Conservation (phyloP, 1,284 basidiomycete species). For the Leccinum griseonigrum region DNA sequence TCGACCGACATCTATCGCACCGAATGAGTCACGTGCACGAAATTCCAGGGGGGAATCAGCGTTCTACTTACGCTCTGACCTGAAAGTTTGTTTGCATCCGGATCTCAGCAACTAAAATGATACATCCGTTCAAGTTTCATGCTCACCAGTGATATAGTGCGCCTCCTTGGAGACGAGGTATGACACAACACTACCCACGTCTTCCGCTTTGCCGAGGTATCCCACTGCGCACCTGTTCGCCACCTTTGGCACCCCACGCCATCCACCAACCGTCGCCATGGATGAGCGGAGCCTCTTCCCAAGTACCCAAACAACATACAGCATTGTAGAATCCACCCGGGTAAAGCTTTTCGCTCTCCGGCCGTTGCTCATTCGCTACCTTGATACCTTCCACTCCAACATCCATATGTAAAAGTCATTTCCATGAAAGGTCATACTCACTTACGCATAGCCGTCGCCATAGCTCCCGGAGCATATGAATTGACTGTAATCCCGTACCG, state of each 20-base stretch:
- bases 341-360: neutral
- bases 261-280: neutral
- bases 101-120: neutral
- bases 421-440: neutral
- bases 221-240: constrained; percentile 4
- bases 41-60: neutral
- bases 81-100: neutral
- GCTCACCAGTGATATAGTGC: constrained; percentile 11
- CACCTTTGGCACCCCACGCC: neutral
- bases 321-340: constrained; percentile 1
- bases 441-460: constrained; percentile 21
- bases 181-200: constrained; percentile 7
- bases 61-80: constrained; percentile 12
- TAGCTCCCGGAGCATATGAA: constrained; percentile 24
- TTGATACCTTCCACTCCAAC: constrained; percentile 4
- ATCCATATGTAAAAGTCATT: neutral
- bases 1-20: constrained; percentile 4
- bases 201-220: constrained; percentile 8
- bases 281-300: neutral
- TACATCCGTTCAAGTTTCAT: neutral
- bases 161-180: constrained; percentile 18
- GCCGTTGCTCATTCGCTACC: neutral
- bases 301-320: neutral
- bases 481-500: constrained; percentile 15
- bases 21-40: constrained; percentile 6